Base-by-base conservation (phyloP, 495 filamentous ascomycete species). In the Aspergillus conjunctus region DNA sequence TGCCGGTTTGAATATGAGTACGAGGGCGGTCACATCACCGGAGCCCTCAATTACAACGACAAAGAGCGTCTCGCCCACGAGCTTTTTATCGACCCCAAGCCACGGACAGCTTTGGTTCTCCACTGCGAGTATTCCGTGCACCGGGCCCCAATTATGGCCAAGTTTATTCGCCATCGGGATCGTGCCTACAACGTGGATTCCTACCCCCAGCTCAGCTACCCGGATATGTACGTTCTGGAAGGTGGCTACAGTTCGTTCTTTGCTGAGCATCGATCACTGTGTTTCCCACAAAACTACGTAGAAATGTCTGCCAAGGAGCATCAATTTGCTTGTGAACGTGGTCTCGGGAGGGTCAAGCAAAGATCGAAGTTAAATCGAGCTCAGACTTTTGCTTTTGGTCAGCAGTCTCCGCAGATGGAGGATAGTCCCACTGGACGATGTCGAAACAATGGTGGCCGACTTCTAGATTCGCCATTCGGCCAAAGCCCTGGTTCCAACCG, bases 1-100 rank as follows among this genome's bases (percentile, higher is more conserved):
- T 99, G 95, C 70, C 90, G 94, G 11, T 99, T 99, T 71, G 95
- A 98, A 74, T 99, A 98, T 72, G 95, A 99, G 75, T 99, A 93
- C 72, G 88, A 96, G 32, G 95, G 95, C 46, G 95, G 95, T 17
- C 95, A 99, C 69, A 96, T 99, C 62, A 82, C 90, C 51, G 89
- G 90, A 0, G 95, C 95, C 33, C 76, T 96, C 67, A 99, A 99
- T 77, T 91, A 89, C 78, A 97, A 97, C 70, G 91, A 96, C 74
- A 98, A 96, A 74, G 93, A 98, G 63, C 72, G 85, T 32, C 79
- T 99, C 59, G 86, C 92, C 1, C 76, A 77, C 52, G 83, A 92
- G 51, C 83, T 99, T 10, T 96, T 99, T 72, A 77, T 83, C 48
- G 74, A 82, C 2, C 83, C 85, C 60, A 77, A 85, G 56, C 81